These are phyloP conservation scores for Gossypium thurberi DNA, from an alignment of 345 rosid species.

Conservation along the genomic window DNA sequence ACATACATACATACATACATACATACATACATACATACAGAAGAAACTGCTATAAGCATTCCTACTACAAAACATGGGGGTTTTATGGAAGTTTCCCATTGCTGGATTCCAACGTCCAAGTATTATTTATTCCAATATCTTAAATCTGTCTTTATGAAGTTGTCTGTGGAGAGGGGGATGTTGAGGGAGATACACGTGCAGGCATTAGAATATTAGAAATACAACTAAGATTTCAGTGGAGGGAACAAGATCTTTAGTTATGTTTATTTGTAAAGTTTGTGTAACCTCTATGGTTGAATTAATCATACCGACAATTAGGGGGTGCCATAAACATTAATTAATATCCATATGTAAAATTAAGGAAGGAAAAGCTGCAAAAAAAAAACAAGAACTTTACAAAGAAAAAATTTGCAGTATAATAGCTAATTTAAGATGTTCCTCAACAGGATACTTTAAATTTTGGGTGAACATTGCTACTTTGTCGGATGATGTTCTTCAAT, in stretches of 20 bases:
- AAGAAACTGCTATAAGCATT: not conserved
- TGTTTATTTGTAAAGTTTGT: constrained; percentile 27
- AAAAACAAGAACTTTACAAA: too few relatives aligned
- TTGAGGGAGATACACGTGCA: constrained; percentile 19
- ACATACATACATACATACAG: not conserved
- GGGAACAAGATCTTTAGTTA: constrained; percentile 34
- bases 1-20: too few relatives aligned
- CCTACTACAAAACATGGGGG: constrained; percentile 19
- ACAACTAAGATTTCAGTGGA: constrained; percentile 24
- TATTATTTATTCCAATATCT: constrained; percentile 6
- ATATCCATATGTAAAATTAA: not conserved
- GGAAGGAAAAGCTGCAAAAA: not conserved
- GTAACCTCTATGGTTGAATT: not conserved
- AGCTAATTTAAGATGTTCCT: too few relatives aligned
- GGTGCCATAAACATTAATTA: not conserved
- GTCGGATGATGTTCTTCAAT: not conserved
- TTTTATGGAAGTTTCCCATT: constrained; percentile 37
- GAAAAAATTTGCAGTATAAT: not conserved
- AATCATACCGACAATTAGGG: not conserved
- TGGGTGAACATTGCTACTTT: not conserved
- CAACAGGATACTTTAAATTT: not conserved
- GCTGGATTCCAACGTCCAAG: constrained; percentile 7
- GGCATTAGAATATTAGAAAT: constrained; percentile 26
- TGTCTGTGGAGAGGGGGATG: constrained; percentile 30
- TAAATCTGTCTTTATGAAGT: constrained; percentile 5